These are phyloP conservation scores for Sanghuangporus weigelae DNA, from an alignment of 1,284 basidiomycete species.

Conservation along the genomic window DNA sequence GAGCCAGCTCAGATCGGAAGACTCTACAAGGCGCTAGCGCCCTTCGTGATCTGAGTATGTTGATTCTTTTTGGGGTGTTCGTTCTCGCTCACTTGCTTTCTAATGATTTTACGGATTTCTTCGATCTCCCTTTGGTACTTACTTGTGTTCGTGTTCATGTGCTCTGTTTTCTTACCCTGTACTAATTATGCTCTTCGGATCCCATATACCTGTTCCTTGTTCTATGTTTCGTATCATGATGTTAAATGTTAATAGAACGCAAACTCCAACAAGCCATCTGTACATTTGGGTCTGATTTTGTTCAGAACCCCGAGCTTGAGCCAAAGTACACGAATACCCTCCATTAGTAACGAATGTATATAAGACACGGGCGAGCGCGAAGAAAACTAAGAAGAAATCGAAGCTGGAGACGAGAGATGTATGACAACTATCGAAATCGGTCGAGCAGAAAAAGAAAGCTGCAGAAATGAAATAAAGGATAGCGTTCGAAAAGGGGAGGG, in stretches of 20 bases:
- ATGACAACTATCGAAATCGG: background rate
- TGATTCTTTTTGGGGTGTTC: background rate
- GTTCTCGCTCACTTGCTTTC: background rate
- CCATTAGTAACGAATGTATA: constrained; percentile 14
- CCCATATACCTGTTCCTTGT: background rate
- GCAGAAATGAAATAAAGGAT: background rate
- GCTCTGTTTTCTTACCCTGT: background rate
- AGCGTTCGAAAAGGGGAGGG: background rate
- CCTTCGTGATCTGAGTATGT: background rate
- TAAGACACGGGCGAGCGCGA: background rate
- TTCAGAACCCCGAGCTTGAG: background rate
- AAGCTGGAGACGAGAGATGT: background rate
- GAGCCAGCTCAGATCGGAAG: constrained; percentile 34
- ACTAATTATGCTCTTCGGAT: background rate
- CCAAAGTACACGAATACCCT: constrained; percentile 15
- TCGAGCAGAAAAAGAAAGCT: background rate
- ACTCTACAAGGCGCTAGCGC: constrained; percentile 8
- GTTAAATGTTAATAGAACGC: background rate
- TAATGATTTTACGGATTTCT: constrained; percentile 1
- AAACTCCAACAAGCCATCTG: background rate
- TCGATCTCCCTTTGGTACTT: background rate
- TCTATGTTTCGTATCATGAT: background rate
- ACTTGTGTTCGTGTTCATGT: background rate
- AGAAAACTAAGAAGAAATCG: background rate
- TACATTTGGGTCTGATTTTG: background rate